Conservation (phyloP, 768 basidiomycete species). For the Inosperma sp. region DNA sequence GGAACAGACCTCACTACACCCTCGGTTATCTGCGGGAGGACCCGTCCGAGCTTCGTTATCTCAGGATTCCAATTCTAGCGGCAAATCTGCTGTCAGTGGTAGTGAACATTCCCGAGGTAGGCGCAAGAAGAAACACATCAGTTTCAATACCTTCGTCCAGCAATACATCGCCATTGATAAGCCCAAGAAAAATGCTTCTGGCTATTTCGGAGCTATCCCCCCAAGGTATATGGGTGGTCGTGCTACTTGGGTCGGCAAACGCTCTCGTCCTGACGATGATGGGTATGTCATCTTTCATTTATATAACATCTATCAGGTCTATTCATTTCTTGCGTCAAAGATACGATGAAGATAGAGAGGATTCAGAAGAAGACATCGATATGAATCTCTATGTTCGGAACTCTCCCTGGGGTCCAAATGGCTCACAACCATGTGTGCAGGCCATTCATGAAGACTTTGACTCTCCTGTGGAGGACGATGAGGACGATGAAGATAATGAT, state of each 20-base stretch:
- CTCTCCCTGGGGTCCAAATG: slow-evolving; percentile 20
- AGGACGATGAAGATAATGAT: slow-evolving; percentile 41
- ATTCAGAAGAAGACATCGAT: slow-evolving; percentile 51
- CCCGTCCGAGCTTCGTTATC: slow-evolving; percentile 28
- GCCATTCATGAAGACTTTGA: slow-evolving; percentile 40
- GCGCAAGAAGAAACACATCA: slow-evolving; percentile 81
- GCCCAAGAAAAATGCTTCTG: slow-evolving; percentile 42
- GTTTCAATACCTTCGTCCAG: slow-evolving; percentile 97
- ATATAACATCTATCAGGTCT: neutral
- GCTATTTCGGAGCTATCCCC: slow-evolving; percentile 24
- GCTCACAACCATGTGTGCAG: slow-evolving; percentile 23
- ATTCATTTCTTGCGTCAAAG: slow-evolving; percentile 9
- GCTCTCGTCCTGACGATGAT: too few relatives aligned
- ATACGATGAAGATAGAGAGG: slow-evolving; percentile 65
- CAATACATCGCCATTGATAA: slow-evolving; percentile 91
- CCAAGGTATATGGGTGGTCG: slow-evolving; percentile 20
- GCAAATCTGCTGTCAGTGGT: slow-evolving; percentile 16
- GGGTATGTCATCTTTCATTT: slow-evolving; percentile 48
- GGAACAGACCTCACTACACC: slow-evolving; percentile 19
- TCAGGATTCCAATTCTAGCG: slow-evolving; percentile 34
- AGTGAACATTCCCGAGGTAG: slow-evolving; percentile 14
- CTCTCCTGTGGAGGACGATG: slow-evolving; percentile 32
- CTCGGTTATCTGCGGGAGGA: slow-evolving; percentile 18
- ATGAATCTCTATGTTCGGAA: slow-evolving; percentile 10
- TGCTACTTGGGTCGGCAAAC: slow-evolving; percentile 36